Evolutionary conservation across 2,329 filamentous ascomycete species (phyloP).

Genomic region (Phyllosticta ampelicida): DNA sequence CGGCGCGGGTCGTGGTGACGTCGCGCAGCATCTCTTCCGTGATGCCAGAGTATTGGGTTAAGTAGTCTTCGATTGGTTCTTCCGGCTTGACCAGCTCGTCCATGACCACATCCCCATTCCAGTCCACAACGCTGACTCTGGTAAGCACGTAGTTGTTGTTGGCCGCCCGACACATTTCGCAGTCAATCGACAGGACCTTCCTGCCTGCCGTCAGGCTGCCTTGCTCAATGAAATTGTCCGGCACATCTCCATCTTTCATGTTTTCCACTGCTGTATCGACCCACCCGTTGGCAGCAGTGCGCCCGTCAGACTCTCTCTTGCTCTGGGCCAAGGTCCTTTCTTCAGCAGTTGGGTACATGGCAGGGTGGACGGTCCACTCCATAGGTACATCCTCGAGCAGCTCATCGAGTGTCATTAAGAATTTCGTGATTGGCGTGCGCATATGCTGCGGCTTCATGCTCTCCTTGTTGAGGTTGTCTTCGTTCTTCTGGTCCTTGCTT

Average conservation of each 20-base stretch:
- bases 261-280: conserved; percentile 61
- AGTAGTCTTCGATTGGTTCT: conserved; percentile 81
- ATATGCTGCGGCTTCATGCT: conserved; percentile 39
- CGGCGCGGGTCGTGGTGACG: conserved; percentile 70
- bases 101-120: conserved; percentile 71
- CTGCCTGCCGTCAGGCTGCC: conserved; percentile 78
- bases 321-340: conserved; percentile 45
- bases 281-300: conserved; percentile 57
- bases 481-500: conserved; percentile 55
- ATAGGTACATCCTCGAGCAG: conserved; percentile 53
- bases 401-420: conserved; percentile 61
- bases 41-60: conserved; percentile 84
- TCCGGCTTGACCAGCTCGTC: conserved; percentile 89
- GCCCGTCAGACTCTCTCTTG: conserved; percentile 40
- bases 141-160: conserved; percentile 73
- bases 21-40: conserved; percentile 72
- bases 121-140: conserved; percentile 74
- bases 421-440: conserved; percentile 71
- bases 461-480: conserved; percentile 52
- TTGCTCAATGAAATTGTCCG: conserved; percentile 60
- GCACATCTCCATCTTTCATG: conserved; percentile 56
- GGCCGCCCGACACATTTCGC: conserved; percentile 92
- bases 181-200: conserved; percentile 73
- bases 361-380: conserved; percentile 75
- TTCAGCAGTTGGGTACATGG: conserved; percentile 49